Conservation (phyloP, 768 basidiomycete species). For the Hypholoma fasciculare region DNA sequence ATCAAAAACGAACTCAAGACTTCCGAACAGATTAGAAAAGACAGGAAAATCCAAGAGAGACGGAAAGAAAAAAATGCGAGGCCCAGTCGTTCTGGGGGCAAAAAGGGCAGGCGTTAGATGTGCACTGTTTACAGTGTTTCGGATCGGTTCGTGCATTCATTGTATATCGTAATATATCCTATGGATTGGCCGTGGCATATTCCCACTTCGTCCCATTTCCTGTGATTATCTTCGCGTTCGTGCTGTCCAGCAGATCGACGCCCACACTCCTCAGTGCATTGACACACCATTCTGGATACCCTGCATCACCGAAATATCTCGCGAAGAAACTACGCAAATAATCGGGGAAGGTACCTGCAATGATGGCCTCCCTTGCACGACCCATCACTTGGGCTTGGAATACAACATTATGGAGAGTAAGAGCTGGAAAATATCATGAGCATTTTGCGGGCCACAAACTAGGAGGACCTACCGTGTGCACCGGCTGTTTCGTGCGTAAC, state of each 20-base stretch:
- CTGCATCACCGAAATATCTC: slow-evolving; percentile 72
- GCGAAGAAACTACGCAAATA: slow-evolving; percentile 79
- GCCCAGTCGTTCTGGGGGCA: slow-evolving; percentile 39
- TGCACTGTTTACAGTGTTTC: slow-evolving; percentile 3
- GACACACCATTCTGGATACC: slow-evolving; percentile 88
- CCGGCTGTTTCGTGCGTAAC: slow-evolving; percentile 80
- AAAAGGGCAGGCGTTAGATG: slow-evolving; percentile 42
- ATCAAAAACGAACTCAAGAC: slow-evolving; percentile 86
- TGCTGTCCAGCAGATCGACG: slow-evolving; percentile 68
- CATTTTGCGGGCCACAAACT: not conserved
- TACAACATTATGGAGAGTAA: slow-evolving; percentile 81
- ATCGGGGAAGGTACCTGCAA: slow-evolving; percentile 74
- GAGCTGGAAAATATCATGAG: slow-evolving; percentile 41
- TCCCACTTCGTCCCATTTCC: slow-evolving; percentile 83
- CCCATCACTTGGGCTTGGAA: slow-evolving; percentile 91
- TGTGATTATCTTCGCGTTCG: slow-evolving; percentile 47
- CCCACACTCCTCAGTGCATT: slow-evolving; percentile 82
- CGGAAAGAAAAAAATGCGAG: slow-evolving; percentile 82
- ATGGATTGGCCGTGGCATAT: slow-evolving; percentile 44
- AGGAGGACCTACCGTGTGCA: slow-evolving; percentile 66
- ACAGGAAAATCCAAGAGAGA: slow-evolving; percentile 63
- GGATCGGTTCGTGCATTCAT: not conserved
- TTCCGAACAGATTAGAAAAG: slow-evolving; percentile 83
- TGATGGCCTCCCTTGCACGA: slow-evolving; percentile 78
- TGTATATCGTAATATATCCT: not conserved